A percentile compares a stretch with the other conserved stretches of the same genome.
These are phyloP conservation scores for Cyberlindnera subsufficiens DNA, from an alignment of 805 yeast species.

Conservation along the genomic window DNA sequence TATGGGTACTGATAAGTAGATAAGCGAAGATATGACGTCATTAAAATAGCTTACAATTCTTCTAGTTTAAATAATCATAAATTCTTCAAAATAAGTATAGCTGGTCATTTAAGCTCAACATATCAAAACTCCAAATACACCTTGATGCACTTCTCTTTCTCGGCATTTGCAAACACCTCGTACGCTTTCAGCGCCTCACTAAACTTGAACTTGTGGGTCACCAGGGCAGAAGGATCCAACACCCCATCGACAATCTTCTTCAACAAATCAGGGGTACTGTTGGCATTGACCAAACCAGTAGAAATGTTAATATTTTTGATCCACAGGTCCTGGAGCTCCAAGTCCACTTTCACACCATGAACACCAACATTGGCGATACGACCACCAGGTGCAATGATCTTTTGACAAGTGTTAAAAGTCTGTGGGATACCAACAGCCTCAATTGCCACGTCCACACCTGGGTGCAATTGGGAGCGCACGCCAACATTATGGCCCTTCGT, in stretches of 20 bases:
- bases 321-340: conserved; percentile 40
- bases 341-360: conserved; percentile 37
- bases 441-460: conserved; percentile 55
- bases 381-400: conserved; percentile 51
- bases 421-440: conserved; percentile 63
- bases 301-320: conserved; percentile 37
- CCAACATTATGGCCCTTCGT: conserved; percentile 20
- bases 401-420: conserved; percentile 55
- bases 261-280: conserved; percentile 34
- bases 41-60: too few species aligned
- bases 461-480: conserved; percentile 25
- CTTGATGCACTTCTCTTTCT: conserved; percentile 53
- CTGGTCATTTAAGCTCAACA: too few species aligned
- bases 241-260: conserved; percentile 25
- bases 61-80: too few species aligned
- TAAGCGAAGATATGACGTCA: too few species aligned
- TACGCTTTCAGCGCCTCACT: conserved; percentile 54
- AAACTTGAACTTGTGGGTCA: conserved; percentile 54
- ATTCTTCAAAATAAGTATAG: too few species aligned
- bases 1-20: too few species aligned
- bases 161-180: conserved; percentile 49
- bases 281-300: conserved; percentile 46
- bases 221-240: conserved; percentile 44
- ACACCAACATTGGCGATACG: conserved; percentile 62
- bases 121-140: conserved; percentile 16